Conservation (phyloP, 306 rosid genomes). For the Erythrophleum fordii region DNA sequence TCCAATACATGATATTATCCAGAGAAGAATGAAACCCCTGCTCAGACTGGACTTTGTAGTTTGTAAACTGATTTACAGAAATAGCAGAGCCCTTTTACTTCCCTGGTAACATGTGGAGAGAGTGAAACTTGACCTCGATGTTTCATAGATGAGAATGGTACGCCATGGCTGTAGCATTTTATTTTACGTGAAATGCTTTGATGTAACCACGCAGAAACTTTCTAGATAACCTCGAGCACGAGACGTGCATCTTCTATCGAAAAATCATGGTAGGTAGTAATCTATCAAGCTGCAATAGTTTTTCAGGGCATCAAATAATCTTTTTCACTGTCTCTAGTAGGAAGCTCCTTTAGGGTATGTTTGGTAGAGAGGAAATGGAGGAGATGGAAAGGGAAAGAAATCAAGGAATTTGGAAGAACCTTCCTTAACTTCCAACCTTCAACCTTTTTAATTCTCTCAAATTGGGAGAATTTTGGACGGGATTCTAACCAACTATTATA, state of each 20-base stretch:
- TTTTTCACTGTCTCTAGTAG: neutral
- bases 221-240: neutral
- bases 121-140: neutral
- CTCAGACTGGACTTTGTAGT: too few relatives aligned
- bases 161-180: neutral
- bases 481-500: too few relatives aligned
- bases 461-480: too few relatives aligned
- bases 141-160: neutral
- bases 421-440: too few relatives aligned
- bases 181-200: neutral
- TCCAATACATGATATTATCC: too few relatives aligned
- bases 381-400: too few relatives aligned
- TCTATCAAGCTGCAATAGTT: neutral
- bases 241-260: neutral
- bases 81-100: neutral
- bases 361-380: too few relatives aligned
- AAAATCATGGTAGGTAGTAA: neutral
- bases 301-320: constrained; percentile 5
- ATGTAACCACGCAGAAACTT: constrained; percentile 7
- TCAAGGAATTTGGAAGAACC: too few relatives aligned
- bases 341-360: neutral
- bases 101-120: neutral
- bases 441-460: too few relatives aligned
- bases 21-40: too few relatives aligned
- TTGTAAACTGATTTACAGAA: neutral